phyloP scores from a whole-genome alignment of 2,329 filamentous ascomycete genomes.

The Dactylellina parvicollis region DNA sequence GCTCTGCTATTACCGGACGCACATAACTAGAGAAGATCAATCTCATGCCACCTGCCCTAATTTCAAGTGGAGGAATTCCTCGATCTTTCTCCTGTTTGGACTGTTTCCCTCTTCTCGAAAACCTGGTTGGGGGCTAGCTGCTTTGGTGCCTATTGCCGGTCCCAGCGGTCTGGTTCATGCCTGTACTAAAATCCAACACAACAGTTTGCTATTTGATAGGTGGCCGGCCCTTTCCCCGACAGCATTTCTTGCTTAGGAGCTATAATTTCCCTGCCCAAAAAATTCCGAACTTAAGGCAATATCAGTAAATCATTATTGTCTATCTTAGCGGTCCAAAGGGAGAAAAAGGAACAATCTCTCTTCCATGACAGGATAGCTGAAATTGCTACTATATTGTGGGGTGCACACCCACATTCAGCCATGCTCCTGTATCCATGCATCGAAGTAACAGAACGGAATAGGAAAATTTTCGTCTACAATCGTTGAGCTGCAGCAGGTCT shows the following conservation, averaged over 20 bases:
- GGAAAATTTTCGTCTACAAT: slow-evolving; percentile 24
- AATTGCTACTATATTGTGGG: neutral
- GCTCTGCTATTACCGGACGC: neutral
- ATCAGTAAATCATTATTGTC: neutral
- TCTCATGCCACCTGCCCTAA: neutral
- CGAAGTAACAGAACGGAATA: slow-evolving; percentile 25
- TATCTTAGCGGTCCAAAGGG: neutral
- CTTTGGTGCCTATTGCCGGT: neutral
- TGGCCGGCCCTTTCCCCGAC: neutral
- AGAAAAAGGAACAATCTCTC: neutral
- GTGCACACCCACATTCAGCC: slow-evolving; percentile 13
- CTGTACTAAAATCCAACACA: slow-evolving; percentile 48
- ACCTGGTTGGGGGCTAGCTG: slow-evolving; percentile 12
- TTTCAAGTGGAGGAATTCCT: slow-evolving; percentile 6
- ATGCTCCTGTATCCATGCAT: neutral
- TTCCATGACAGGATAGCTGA: neutral
- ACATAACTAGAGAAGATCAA: neutral
- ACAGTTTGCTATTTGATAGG: slow-evolving; percentile 7
- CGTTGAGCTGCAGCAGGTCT: neutral
- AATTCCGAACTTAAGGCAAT: slow-evolving; percentile 1
- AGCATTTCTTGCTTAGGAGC: neutral
- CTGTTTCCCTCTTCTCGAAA: neutral
- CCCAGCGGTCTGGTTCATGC: slow-evolving; percentile 24
- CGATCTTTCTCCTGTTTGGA: neutral
- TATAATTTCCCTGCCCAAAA: slow-evolving; percentile 7